Evolutionary conservation across 192 early-diverging fungal genomes (phyloP).

Genomic region (Dispira simplex): DNA sequence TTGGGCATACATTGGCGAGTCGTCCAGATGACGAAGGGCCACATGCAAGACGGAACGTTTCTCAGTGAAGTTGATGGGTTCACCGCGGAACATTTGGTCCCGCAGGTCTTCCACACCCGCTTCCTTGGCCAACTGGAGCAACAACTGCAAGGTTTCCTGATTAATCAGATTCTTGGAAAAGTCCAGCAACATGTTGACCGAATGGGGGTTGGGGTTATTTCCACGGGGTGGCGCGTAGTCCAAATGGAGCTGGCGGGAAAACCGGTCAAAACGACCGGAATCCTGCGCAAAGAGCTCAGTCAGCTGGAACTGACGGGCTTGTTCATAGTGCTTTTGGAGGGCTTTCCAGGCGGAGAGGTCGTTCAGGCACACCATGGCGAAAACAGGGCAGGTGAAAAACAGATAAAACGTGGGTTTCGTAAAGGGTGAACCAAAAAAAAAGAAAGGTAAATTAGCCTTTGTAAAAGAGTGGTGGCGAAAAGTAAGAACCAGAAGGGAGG

Average conservation of each 20-base stretch:
- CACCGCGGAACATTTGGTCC: slow-evolving; percentile 87
- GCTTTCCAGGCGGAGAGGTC: slow-evolving; percentile 70
- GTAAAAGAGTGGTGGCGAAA: too few relatives aligned
- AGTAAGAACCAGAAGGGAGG: too few relatives aligned
- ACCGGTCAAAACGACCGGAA: slow-evolving; percentile 58
- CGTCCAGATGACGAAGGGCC: slow-evolving; percentile 77
- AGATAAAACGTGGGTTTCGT: too few relatives aligned
- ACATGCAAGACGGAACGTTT: slow-evolving; percentile 91
- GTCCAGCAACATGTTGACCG: slow-evolving; percentile 63
- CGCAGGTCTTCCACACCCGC: slow-evolving; percentile 77
- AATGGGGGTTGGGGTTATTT: slow-evolving; percentile 37
- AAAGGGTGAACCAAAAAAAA: too few relatives aligned
- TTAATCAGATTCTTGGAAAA: slow-evolving; percentile 93
- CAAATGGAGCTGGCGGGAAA: slow-evolving; percentile 47
- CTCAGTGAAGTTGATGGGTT: slow-evolving; percentile 95
- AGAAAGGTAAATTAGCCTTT: too few relatives aligned
- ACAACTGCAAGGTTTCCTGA: slow-evolving; percentile 59
- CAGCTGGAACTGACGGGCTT: slow-evolving; percentile 58
- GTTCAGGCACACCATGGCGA: slow-evolving; percentile 51
- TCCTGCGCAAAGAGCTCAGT: slow-evolving; percentile 69
- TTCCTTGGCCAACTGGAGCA: slow-evolving; percentile 71
- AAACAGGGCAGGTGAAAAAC: neutral
- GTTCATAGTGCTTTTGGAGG: slow-evolving; percentile 81
- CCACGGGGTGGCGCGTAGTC: slow-evolving; percentile 27
- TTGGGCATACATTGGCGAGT: slow-evolving; percentile 69